Base-by-base conservation (phyloP, 2,329 filamentous ascomycete species). In the Ambrosiella cleistominuta region DNA sequence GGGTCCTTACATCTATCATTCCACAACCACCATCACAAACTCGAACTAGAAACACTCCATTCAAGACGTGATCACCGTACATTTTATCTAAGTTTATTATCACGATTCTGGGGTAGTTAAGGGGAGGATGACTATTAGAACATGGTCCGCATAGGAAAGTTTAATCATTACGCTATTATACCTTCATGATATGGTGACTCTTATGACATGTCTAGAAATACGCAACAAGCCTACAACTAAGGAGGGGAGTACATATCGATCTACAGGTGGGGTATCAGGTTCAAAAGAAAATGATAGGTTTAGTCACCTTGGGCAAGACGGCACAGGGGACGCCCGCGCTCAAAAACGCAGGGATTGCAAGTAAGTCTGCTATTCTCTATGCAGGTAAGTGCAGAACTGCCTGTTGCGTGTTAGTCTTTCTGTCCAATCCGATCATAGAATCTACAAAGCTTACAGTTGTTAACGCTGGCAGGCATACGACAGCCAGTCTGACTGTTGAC, bases 401-500 rank as follows among this genome's bases (percentile, higher is more conserved):
- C 66, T 66, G 53, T 47, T 47, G 2, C 19, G n/a, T 8, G n/a
- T 47, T 47, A 47, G 44, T 17, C 11, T 8, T 47, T 47, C 13
- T 47, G 19, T 8, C 3, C 8, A 13, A 45, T 53, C 7, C 17
- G 8, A 42, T 15, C 6, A 36, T 6, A 17, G 3, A 17, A 11
- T 3, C n/a, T 27, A 35, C 8, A 12, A 8, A 5, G 63, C 68
- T 62, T 60, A 70, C 68, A 70, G 63, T 69, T 67, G n/a, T 66
- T 62, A n/a, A 64, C 65, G 11, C 61, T 66, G 37, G 59, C 59
- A 45, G 69, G 68, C 1, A 70, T 67, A 61, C 69, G 70, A 40
- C 66, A 65, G 17, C 69, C 69, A 7, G 60, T 45, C 61, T 66
- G 61, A 58, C 68, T 68, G 61, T 68, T 67, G 57, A 66, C 63